phyloP scores from a whole-genome alignment of 2,329 filamentous ascomycete genomes.

The Talaromyces albobiverticillius region DNA sequence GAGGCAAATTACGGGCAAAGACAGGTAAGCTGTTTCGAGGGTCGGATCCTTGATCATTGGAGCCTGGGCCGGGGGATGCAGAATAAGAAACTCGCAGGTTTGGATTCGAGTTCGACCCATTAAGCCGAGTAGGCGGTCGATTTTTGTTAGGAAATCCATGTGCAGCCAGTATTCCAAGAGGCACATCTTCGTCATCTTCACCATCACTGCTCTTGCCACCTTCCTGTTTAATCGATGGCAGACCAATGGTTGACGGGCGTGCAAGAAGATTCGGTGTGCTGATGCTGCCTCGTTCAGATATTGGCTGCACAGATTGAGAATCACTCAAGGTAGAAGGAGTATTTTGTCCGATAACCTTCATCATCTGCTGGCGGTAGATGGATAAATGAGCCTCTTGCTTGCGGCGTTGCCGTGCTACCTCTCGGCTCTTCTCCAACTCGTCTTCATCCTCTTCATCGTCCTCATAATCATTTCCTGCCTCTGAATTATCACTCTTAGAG shows the following conservation, averaged over 20 bases:
- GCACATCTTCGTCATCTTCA: constrained; percentile 84
- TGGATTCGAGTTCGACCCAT: constrained; percentile 65
- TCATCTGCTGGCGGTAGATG: constrained; percentile 92
- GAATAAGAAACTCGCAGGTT: constrained; percentile 62
- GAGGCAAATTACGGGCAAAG: constrained; percentile 77
- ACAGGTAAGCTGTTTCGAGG: constrained; percentile 63
- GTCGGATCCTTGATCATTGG: constrained; percentile 44
- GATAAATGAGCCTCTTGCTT: constrained; percentile 90
- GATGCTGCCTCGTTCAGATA: constrained; percentile 54
- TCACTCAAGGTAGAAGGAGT: constrained; percentile 41
- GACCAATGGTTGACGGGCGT: constrained; percentile 32
- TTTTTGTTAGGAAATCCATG: constrained; percentile 83
- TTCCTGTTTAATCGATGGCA: constrained; percentile 35
- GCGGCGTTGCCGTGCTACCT: constrained; percentile 71
- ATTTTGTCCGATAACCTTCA: constrained; percentile 84
- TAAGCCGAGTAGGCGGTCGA: constrained; percentile 68
- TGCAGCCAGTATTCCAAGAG: constrained; percentile 79
- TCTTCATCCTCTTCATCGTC: constrained; percentile 74
- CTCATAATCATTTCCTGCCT: constrained; percentile 62
- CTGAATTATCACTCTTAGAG: constrained; percentile 50
- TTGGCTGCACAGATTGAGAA: constrained; percentile 45
- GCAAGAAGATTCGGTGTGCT: constrained; percentile 61
- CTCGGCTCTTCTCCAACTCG: constrained; percentile 70
- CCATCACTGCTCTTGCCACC: constrained; percentile 46
- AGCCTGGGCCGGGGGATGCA: constrained; percentile 54